Evolutionary conservation across 2,329 filamentous ascomycete species (phyloP).

Genomic region (Alternaria gaisen): DNA sequence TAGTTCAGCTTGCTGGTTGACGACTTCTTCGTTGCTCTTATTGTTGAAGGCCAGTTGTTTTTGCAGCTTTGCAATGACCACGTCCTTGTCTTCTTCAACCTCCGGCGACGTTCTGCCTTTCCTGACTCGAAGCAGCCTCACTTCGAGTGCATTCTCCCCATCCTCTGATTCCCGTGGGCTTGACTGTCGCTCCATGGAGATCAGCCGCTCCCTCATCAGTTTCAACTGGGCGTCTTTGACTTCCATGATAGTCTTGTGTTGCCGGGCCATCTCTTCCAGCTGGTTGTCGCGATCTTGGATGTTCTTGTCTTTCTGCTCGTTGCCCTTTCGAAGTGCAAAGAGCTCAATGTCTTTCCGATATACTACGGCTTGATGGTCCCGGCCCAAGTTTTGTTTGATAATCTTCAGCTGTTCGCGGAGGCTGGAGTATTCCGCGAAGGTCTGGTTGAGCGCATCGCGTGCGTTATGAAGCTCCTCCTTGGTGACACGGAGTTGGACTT

Average conservation of each 20-base stretch:
- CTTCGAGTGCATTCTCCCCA: constrained; percentile 43
- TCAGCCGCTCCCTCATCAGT: constrained; percentile 41
- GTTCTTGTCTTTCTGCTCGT: constrained; percentile 46
- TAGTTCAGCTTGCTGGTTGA: constrained; percentile 41
- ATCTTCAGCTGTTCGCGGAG: constrained; percentile 44
- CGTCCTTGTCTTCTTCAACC: constrained; percentile 35
- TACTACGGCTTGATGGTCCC: constrained; percentile 44
- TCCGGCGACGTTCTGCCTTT: constrained; percentile 35
- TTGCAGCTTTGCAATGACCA: constrained; percentile 40
- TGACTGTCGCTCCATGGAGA: constrained; percentile 34
- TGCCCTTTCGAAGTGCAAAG: constrained; percentile 48
- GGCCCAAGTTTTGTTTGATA: constrained; percentile 41
- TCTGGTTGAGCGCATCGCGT: constrained; percentile 41
- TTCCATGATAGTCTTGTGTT: constrained; percentile 40
- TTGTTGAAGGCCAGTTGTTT: constrained; percentile 34
- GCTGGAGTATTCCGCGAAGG: constrained; percentile 40
- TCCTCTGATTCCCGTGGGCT: constrained; percentile 29
- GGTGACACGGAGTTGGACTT: constrained; percentile 34
- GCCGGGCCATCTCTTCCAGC: constrained; percentile 35
- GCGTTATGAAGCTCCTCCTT: constrained; percentile 41
- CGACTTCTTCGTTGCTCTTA: constrained; percentile 32
- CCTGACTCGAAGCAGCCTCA: constrained; percentile 41
- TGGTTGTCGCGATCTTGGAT: constrained; percentile 43
- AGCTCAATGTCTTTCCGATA: constrained; percentile 51
- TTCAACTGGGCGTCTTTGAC: constrained; percentile 43